These are phyloP conservation scores for Candida mattraensis DNA, from an alignment of 805 yeast species.

Conservation along the genomic window DNA sequence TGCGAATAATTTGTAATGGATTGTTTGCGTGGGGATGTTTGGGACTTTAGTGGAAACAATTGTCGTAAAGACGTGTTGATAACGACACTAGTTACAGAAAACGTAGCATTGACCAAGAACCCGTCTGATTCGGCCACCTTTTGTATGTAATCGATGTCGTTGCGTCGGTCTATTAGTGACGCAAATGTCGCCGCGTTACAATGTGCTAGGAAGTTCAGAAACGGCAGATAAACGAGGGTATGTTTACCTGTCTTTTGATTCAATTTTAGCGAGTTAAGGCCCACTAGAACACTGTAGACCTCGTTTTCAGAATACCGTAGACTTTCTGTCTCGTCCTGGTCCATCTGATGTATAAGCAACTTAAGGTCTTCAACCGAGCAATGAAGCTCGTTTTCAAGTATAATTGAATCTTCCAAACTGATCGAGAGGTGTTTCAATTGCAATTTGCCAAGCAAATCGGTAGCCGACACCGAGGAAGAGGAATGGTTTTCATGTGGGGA, in stretches of 20 bases:
- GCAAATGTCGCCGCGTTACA: constrained; percentile 7
- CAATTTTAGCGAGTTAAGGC: constrained; percentile 13
- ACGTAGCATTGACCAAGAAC: constrained; percentile 23
- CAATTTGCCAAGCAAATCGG: neutral
- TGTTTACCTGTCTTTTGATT: constrained; percentile 1
- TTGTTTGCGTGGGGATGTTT: neutral
- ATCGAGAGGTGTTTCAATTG: constrained; percentile 7
- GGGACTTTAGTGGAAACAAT: neutral
- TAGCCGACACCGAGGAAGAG: too few species aligned
- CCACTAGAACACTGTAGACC: constrained; percentile 12
- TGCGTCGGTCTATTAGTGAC: constrained; percentile 6
- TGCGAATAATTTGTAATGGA: neutral
- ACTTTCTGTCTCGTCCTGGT: constrained; percentile 3
- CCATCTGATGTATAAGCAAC: constrained; percentile 11
- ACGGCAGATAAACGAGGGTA: constrained; percentile 16
- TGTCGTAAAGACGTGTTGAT: constrained; percentile 11
- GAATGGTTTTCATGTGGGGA: too few species aligned
- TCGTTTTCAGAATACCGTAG: constrained; percentile 4
- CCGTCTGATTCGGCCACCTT: constrained; percentile 13
- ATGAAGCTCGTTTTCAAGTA: constrained; percentile 1
- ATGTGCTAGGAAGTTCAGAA: constrained; percentile 14
- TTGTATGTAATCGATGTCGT: constrained; percentile 14
- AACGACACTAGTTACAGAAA: constrained; percentile 22
- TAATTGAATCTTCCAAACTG: constrained; percentile 7
- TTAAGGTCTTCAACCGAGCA: constrained; percentile 11